Base-by-base conservation (phyloP, 2,329 filamentous ascomycete genomes). In the Trichoderma sp. region DNA sequence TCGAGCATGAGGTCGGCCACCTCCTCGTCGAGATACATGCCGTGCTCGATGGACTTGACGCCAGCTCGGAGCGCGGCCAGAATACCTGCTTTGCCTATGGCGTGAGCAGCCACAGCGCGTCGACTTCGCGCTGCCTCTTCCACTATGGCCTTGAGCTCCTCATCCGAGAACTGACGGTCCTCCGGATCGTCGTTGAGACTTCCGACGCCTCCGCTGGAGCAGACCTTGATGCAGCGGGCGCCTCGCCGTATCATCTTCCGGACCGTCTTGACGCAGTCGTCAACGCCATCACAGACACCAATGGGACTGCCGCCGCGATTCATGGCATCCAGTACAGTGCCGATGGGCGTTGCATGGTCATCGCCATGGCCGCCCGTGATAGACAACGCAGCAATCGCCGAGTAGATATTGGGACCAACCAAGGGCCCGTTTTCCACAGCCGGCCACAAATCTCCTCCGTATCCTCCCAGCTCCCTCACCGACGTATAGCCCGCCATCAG, bases 301-400 rank as follows among this genome's bases (percentile, higher is more conserved):
- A 81, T 70, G n/a, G 73, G 71, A 7, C 71, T 63, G 4, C 80
- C 75, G 12, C 80, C 79, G 5, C 77, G 68, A 42, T 74, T 78
- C 45, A 77, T 71, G 4, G 79, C 76, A 25, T 76, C 75, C 15
- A 63, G 27, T 6, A 71, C 61, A 29, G 78, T 76, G 5, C 76
- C 76, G 0, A 79, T 72, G 0, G 79, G 78, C 35, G 77, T 34
- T n/a, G 67, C 64, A 67, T 78, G 79, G 5, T 78, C 68, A 61
- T 81, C 80, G 6, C 81, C 82, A 71, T 85, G 84, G 0, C 84
- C 84, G 5, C 80, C 83, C 0, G 81, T 84, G 69, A 81, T 81
- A 61, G 79, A 80, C 60, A 86, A 77, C 15, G 78, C 73, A 1
- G 77, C 77, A 27, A 82, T 77, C 2, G 82, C 76, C 0, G 79